Conservation (phyloP, 2,329 filamentous ascomycete species). For the Mollisiaceae sp. region DNA sequence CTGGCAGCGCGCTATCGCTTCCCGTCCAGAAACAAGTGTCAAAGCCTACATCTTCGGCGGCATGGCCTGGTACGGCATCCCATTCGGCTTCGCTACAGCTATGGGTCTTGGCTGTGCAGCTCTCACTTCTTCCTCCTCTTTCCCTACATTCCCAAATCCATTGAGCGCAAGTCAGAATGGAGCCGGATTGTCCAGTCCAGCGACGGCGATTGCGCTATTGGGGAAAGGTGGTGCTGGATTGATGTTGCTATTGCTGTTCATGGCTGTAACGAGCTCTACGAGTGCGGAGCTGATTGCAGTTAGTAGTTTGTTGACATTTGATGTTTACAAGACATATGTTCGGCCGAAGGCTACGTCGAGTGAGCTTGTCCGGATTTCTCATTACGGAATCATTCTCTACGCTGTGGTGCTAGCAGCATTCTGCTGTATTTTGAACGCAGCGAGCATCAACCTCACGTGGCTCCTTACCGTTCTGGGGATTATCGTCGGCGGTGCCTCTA, state of each 20-base stretch:
- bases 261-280: constrained; percentile 52
- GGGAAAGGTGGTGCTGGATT: constrained; percentile 45
- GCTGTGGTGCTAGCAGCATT: constrained; percentile 38
- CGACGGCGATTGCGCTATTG: constrained; percentile 44
- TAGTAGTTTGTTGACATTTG: constrained; percentile 47
- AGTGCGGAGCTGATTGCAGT: constrained; percentile 51
- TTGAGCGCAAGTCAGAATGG: constrained; percentile 41
- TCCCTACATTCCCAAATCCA: constrained; percentile 43
- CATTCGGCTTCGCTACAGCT: constrained; percentile 45
- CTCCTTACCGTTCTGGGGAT: constrained; percentile 47
- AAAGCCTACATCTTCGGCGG: constrained; percentile 50
- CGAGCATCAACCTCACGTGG: constrained; percentile 47
- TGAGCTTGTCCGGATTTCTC: constrained; percentile 43
- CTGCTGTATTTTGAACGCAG: constrained; percentile 46
- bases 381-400: constrained; percentile 44
- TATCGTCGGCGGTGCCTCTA: constrained; percentile 47
- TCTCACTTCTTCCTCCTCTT: constrained; percentile 35
- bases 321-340: constrained; percentile 48
- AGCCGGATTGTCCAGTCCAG: constrained; percentile 43
- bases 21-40: constrained; percentile 47
- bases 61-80: constrained; percentile 47
- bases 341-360: constrained; percentile 42
- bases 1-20: constrained; percentile 52
- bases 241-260: constrained; percentile 51
- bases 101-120: constrained; percentile 46